Conservation (phyloP, 2,329 filamentous ascomycete species). For the Ophiosphaerella narmari region DNA sequence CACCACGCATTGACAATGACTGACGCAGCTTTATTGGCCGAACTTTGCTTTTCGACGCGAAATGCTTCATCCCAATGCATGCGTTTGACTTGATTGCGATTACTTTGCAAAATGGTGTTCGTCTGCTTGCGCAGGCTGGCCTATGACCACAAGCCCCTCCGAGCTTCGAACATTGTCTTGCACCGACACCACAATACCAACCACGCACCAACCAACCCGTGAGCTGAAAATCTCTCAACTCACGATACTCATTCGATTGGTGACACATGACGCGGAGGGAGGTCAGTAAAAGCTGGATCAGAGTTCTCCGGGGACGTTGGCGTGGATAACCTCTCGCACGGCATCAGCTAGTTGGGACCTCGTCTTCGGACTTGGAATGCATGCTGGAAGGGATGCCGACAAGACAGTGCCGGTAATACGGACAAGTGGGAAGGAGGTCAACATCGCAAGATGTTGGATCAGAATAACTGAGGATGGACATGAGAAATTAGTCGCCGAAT, state of each 20-base stretch:
- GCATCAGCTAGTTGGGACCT: neutral
- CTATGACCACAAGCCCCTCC: neutral
- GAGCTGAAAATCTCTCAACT: neutral
- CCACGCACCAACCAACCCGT: neutral
- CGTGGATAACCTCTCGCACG: too few species aligned
- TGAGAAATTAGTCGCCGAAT: neutral
- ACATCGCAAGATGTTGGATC: neutral
- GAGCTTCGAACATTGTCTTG: neutral
- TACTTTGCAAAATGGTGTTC: neutral
- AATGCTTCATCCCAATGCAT: too few species aligned
- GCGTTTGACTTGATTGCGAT: too few species aligned
- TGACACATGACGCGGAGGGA: neutral
- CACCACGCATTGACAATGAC: too few species aligned
- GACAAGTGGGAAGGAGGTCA: slow-evolving; percentile 3
- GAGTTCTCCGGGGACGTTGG: neutral
- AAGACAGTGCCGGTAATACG: neutral
- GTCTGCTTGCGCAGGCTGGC: neutral
- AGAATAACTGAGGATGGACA: neutral
- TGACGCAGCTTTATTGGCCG: too few species aligned
- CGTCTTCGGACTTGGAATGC: slow-evolving; percentile 3
- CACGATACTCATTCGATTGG: neutral
- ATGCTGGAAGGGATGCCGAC: neutral
- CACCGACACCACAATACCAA: neutral
- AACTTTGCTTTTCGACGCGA: too few species aligned
- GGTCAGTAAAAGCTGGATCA: neutral